These are phyloP conservation scores for Aphanomyces stellatus DNA, from an alignment of 352 stramenopile species.

Conservation along the genomic window DNA sequence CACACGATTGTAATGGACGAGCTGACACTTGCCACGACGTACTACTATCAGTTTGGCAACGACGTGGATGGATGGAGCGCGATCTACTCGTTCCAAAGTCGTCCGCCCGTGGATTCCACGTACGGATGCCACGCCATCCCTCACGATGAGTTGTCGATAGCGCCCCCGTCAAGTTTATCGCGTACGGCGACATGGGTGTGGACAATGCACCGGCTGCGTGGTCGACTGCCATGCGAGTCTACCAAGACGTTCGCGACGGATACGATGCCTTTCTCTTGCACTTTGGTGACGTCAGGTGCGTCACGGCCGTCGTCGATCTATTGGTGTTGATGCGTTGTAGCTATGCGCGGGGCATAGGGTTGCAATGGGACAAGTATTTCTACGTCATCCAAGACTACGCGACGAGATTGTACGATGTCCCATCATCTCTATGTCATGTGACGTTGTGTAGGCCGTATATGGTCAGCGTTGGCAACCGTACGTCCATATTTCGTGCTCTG, in stretches of 20 bases:
- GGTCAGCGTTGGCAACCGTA: constrained; percentile 71
- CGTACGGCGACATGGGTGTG: constrained; percentile 76
- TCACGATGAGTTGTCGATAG: neutral
- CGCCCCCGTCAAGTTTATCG: constrained; percentile 46
- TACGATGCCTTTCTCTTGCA: constrained; percentile 69
- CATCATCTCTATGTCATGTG: neutral
- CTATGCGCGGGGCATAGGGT: constrained; percentile 49
- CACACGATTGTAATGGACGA: constrained; percentile 60
- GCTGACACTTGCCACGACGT: constrained; percentile 32
- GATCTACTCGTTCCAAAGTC: constrained; percentile 51
- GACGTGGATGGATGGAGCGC: constrained; percentile 45
- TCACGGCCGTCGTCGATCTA: neutral
- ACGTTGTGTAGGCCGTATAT: constrained; percentile 47
- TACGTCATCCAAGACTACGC: constrained; percentile 58
- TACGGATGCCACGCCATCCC: constrained; percentile 14
- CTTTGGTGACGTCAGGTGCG: constrained; percentile 72
- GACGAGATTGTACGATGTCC: constrained; percentile 39
- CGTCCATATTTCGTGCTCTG: neutral
- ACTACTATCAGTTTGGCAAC: constrained; percentile 79
- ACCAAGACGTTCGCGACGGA: constrained; percentile 41
- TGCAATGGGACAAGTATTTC: constrained; percentile 72
- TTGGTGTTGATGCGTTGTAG: constrained; percentile 23
- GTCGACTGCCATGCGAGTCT: constrained; percentile 52
- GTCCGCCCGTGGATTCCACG: constrained; percentile 20
- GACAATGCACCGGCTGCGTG: constrained; percentile 38